Evolutionary conservation across 768 basidiomycete species (phyloP).

Genomic region (Dacryopinax spathularia): DNA sequence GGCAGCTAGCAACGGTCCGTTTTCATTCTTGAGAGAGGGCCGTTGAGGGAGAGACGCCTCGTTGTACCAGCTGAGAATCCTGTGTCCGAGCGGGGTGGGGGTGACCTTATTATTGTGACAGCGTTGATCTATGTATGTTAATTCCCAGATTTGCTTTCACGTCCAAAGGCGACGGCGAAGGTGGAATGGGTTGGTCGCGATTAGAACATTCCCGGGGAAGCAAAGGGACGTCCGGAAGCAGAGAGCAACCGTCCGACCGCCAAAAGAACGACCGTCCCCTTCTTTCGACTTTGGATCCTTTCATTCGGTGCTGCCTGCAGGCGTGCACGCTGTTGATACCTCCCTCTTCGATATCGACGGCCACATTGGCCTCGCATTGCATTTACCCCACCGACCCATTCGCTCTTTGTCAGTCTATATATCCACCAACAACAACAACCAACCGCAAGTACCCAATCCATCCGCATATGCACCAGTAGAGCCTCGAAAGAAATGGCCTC

Average conservation of each 20-base stretch:
- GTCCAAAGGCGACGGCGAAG: too few species aligned
- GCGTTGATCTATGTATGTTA: too few species aligned
- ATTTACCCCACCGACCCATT: too few species aligned
- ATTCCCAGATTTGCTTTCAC: too few species aligned
- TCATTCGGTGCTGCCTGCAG: not conserved
- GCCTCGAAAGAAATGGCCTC: not conserved
- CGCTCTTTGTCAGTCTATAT: not conserved
- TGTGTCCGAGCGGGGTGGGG: too few species aligned
- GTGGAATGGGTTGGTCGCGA: not conserved
- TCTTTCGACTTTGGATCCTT: not conserved
- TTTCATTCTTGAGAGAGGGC: too few species aligned
- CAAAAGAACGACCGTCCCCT: not conserved
- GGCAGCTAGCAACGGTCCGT: too few species aligned
- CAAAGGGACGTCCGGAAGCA: constrained; percentile 1
- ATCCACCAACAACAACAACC: not conserved
- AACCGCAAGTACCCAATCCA: not conserved
- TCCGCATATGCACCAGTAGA: not conserved
- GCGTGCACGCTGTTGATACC: not conserved
- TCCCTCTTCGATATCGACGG: not conserved
- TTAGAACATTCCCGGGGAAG: not conserved
- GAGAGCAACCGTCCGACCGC: not conserved
- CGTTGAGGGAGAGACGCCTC: too few species aligned
- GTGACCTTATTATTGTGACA: too few species aligned
- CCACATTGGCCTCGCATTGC: too few species aligned
- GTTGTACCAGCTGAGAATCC: too few species aligned